Evolutionary conservation across 164 flowering plant species (phyloP).

Genomic region (Tetrastigma voinierianum): DNA sequence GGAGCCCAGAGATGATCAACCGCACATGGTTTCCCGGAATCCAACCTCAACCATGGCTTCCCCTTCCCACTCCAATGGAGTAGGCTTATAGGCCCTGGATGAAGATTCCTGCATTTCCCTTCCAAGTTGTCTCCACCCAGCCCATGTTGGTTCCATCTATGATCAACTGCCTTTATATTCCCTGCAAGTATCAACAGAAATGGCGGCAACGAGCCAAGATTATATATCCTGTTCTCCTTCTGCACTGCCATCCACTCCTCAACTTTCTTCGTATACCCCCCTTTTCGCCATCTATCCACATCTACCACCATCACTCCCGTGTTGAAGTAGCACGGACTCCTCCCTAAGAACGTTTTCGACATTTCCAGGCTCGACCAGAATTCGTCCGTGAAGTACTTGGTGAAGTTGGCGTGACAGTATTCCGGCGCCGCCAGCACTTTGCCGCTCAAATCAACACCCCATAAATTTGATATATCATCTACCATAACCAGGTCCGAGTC

Average conservation of each 20-base stretch:
- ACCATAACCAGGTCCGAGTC: constrained; percentile 72
- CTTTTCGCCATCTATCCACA: constrained; percentile 58
- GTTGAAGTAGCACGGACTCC: constrained; percentile 67
- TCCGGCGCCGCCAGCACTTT: constrained; percentile 72
- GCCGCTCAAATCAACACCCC: constrained; percentile 54
- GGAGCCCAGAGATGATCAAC: constrained; percentile 65
- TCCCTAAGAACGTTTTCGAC: constrained; percentile 37
- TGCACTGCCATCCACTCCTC: constrained; percentile 73
- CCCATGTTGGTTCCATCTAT: constrained; percentile 68
- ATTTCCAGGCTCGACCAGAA: constrained; percentile 58
- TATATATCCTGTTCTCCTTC: constrained; percentile 52
- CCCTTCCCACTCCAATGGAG: constrained; percentile 77
- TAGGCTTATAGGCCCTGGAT: constrained; percentile 65
- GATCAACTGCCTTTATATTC: constrained; percentile 49
- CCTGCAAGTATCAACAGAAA: constrained; percentile 60
- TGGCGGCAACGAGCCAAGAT: constrained; percentile 61
- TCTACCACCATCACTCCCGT: constrained; percentile 77
- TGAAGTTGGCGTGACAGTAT: constrained; percentile 70
- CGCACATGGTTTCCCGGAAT: constrained; percentile 45
- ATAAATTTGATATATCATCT: constrained; percentile 53
- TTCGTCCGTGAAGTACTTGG: constrained; percentile 47
- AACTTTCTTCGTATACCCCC: constrained; percentile 48
- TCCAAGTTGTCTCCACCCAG: constrained; percentile 58
- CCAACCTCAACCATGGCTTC: constrained; percentile 64
- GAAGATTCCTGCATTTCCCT: constrained; percentile 53